Evolutionary conservation across 192 early-diverging fungal species (phyloP).

Genomic region (Physocladia obscura): DNA sequence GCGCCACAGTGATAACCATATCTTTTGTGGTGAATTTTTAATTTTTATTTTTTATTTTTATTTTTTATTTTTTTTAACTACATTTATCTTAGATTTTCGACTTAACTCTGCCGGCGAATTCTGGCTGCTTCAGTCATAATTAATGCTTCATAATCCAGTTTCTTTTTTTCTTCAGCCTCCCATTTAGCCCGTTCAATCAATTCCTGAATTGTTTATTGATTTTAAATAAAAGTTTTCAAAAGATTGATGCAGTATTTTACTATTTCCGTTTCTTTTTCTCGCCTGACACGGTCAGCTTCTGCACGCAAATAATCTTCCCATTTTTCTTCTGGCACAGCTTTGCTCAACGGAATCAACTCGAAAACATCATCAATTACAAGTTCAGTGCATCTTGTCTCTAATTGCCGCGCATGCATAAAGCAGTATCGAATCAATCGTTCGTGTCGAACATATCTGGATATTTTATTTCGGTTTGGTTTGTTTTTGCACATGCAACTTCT

Average conservation of each 20-base stretch:
- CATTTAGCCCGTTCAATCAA: slow-evolving; percentile 2
- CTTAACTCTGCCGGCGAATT: not conserved
- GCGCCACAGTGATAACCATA: slow-evolving; percentile 15
- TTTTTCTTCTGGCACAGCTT: slow-evolving; percentile 18
- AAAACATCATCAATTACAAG: not conserved
- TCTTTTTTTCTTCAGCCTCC: not conserved
- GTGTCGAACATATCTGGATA: slow-evolving; percentile 6
- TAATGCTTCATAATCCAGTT: not conserved
- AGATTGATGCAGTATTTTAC: not conserved
- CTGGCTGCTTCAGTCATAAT: not conserved
- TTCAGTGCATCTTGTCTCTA: not conserved
- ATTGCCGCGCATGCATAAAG: not conserved
- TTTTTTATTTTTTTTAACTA: not conserved
- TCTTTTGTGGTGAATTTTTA: not conserved
- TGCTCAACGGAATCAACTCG: not conserved
- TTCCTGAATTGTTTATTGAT: not conserved
- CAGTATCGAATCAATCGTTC: not conserved
- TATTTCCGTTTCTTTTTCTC: slow-evolving; percentile 3
- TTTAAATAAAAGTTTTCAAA: not conserved
- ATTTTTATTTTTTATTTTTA: too few relatives aligned
- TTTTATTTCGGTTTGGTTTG: not conserved
- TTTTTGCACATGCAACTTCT: not conserved
- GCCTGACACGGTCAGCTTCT: slow-evolving; percentile 1
- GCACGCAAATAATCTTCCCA: slow-evolving; percentile 21
- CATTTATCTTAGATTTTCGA: not conserved